phyloP scores from a whole-genome alignment of 345 rosid species.

The Linum lewisii region DNA sequence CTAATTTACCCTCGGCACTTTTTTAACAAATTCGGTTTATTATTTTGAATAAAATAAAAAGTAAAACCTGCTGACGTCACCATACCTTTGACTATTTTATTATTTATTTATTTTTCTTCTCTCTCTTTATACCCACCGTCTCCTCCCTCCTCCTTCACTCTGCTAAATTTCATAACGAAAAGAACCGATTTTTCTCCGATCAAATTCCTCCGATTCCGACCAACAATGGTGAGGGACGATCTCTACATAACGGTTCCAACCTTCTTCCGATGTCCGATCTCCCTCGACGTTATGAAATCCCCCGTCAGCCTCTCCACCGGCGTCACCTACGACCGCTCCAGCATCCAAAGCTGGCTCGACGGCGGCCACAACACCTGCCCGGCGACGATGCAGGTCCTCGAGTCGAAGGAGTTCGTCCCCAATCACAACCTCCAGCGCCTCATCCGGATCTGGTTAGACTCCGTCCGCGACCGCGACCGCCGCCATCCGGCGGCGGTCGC shows the following conservation, averaged over 20 bases:
- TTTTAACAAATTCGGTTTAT: background rate
- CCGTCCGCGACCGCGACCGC: constrained; percentile 19
- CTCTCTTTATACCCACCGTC: constrained; percentile 36
- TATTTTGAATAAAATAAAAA: background rate
- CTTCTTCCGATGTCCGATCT: constrained; percentile 85
- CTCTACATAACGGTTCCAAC: constrained; percentile 63
- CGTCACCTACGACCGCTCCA: constrained; percentile 82
- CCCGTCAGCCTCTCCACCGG: constrained; percentile 95
- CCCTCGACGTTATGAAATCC: constrained; percentile 86
- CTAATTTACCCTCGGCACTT: too few species aligned
- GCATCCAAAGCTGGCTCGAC: constrained; percentile 86
- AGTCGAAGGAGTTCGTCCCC: constrained; percentile 57
- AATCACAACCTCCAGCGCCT: constrained; percentile 76
- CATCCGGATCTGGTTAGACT: constrained; percentile 69
- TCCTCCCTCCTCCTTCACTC: background rate
- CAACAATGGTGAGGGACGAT: constrained; percentile 49
- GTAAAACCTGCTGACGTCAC: constrained; percentile 33
- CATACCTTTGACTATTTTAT: constrained; percentile 33
- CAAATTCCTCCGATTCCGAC: too few species aligned
- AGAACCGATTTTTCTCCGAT: constrained; percentile 5
- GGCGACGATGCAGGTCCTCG: constrained; percentile 91
- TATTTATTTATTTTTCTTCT: constrained; percentile 7
- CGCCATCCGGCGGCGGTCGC: constrained; percentile 9
- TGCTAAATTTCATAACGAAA: background rate
- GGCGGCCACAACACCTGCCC: constrained; percentile 88